Conservation (phyloP, 2,329 filamentous ascomycete species). For the Beauveria caledonica region DNA sequence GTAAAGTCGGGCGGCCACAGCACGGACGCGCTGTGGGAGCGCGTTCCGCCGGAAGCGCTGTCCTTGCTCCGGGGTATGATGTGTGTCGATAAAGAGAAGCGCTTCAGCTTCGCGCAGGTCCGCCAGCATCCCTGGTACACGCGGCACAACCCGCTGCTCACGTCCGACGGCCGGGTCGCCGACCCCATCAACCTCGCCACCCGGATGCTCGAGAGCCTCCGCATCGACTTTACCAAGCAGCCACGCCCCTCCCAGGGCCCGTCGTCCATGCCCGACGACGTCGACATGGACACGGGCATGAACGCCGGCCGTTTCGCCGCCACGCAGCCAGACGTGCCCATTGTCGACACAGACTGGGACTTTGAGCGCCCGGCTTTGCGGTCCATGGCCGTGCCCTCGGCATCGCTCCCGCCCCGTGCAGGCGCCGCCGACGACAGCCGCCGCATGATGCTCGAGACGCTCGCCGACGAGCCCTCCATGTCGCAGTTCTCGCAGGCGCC, state of each 20-base stretch:
- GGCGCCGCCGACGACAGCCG: slow-evolving; percentile 24
- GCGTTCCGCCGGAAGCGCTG: slow-evolving; percentile 63
- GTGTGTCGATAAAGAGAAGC: slow-evolving; percentile 62
- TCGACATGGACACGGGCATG: slow-evolving; percentile 58
- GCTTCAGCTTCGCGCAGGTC: slow-evolving; percentile 81
- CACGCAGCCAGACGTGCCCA: slow-evolving; percentile 78
- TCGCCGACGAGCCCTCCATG: slow-evolving; percentile 81
- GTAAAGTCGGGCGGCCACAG: slow-evolving; percentile 70
- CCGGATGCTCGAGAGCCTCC: slow-evolving; percentile 84
- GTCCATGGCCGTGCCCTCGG: slow-evolving; percentile 35
- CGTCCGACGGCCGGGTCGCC: slow-evolving; percentile 61
- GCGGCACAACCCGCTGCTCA: slow-evolving; percentile 67
- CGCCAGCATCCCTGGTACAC: slow-evolving; percentile 94
- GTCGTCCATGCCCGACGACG: slow-evolving; percentile 38
- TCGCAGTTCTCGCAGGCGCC: slow-evolving; percentile 77
- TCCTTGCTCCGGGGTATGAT: slow-evolving; percentile 92
- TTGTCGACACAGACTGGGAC: slow-evolving; percentile 70
- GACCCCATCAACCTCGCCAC: slow-evolving; percentile 85
- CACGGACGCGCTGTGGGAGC: slow-evolving; percentile 76
- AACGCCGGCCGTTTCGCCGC: slow-evolving; percentile 52
- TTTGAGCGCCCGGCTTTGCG: slow-evolving; percentile 70
- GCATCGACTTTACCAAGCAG: slow-evolving; percentile 73
- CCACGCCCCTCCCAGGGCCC: slow-evolving; percentile 43
- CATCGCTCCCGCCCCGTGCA: slow-evolving; percentile 23
- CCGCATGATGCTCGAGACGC: slow-evolving; percentile 47